A percentile compares a stretch with the other conserved stretches of the same genome.
phyloP scores from a whole-genome alignment of 148 eudicot species.

The Fallopia convolvulus region DNA sequence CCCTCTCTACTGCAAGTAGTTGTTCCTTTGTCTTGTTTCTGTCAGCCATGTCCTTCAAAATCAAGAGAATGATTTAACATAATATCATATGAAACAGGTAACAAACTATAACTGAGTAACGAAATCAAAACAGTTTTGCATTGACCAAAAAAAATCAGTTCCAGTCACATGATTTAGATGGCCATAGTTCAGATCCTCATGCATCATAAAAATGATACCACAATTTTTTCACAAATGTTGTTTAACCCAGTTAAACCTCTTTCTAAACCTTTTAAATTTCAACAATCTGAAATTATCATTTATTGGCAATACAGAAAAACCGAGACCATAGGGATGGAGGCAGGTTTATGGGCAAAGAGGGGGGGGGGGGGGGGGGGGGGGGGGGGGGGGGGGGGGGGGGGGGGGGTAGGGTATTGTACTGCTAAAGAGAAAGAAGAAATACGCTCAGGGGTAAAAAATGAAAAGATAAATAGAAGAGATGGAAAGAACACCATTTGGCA shows the following conservation, averaged over 20 bases:
- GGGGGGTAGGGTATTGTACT: too few relatives aligned
- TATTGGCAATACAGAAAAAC: too few relatives aligned
- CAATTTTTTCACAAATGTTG: neutral
- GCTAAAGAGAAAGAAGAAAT: too few relatives aligned
- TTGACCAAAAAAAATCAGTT: neutral
- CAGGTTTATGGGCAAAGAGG: too few relatives aligned
- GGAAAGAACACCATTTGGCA: too few relatives aligned
- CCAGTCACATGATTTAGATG: neutral
- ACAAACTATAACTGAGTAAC: neutral
- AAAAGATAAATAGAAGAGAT: too few relatives aligned
- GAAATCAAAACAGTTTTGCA: neutral
- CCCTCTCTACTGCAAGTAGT: slow-evolving; percentile 96
- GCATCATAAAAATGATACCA: neutral
- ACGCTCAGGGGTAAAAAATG: too few relatives aligned
- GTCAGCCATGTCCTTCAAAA: slow-evolving; percentile 41
- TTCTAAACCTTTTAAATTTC: too few relatives aligned
- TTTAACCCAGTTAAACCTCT: neutral
- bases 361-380: too few relatives aligned
- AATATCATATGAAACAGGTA: neutral
- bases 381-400: too few relatives aligned
- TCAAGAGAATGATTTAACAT: neutral
- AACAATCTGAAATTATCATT: too few relatives aligned
- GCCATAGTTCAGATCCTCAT: neutral
- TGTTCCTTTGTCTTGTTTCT: slow-evolving; percentile 71
- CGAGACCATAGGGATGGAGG: too few relatives aligned